A percentile compares a stretch with the other conserved stretches of the same genome.
phyloP scores from a whole-genome alignment of 345 rosid species.

The Eucalyptus regnans region DNA sequence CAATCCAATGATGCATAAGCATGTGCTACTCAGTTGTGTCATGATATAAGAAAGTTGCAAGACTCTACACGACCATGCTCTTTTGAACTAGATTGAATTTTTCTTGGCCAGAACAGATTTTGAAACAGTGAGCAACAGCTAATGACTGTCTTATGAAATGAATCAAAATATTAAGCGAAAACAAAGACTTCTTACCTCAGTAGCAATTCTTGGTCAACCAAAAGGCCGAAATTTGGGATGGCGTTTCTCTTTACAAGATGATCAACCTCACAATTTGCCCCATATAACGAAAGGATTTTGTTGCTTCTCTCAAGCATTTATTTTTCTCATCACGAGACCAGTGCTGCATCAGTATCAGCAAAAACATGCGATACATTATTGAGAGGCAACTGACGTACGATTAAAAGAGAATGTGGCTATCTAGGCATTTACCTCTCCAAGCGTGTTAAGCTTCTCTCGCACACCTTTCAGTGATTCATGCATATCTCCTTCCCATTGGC shows the following conservation, averaged over 20 bases:
- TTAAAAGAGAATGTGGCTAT: background rate
- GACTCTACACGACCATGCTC: background rate
- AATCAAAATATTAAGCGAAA: background rate
- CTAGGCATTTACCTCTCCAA: constrained; percentile 54
- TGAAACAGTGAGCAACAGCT: background rate
- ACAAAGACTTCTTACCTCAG: background rate
- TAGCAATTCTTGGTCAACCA: background rate
- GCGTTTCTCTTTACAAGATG: constrained; percentile 18
- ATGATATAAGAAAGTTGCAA: background rate
- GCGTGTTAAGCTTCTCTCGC: constrained; percentile 71
- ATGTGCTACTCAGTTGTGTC: background rate
- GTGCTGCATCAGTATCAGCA: constrained; percentile 30
- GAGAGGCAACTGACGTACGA: background rate
- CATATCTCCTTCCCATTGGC: constrained; percentile 51
- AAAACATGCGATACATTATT: background rate
- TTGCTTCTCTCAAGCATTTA: constrained; percentile 75
- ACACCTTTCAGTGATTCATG: constrained; percentile 49
- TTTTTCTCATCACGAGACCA: constrained; percentile 75
- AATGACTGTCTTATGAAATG: background rate
- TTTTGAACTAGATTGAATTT: background rate
- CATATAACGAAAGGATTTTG: constrained; percentile 59
- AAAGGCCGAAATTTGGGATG: background rate
- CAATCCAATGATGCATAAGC: background rate
- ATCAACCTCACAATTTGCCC: constrained; percentile 85
- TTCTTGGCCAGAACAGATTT: background rate